A percentile compares a stretch with the other conserved stretches of the same genome.
phyloP scores from a whole-genome alignment of 2,329 filamentous ascomycete genomes.

The Penicillium sp. region DNA sequence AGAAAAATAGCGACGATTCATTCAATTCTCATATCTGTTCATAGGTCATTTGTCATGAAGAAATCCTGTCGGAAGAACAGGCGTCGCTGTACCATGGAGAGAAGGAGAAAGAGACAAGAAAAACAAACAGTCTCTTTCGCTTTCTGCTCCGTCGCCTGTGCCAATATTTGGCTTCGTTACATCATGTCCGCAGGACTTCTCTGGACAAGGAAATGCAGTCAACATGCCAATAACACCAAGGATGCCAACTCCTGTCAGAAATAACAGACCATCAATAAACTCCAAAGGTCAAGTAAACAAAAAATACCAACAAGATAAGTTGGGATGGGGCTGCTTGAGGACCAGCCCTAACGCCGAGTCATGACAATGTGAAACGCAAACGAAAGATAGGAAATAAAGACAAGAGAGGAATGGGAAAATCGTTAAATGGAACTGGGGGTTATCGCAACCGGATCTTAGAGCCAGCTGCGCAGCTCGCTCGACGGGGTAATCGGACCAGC shows the following conservation, averaged over 20 bases:
- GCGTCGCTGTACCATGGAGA: slow-evolving; percentile 19
- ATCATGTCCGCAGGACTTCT: slow-evolving; percentile 19
- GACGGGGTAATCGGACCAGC: slow-evolving; percentile 23
- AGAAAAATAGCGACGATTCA: slow-evolving; percentile 8
- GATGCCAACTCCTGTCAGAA: slow-evolving; percentile 23
- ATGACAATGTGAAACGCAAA: slow-evolving; percentile 22
- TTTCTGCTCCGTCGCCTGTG: slow-evolving; percentile 17
- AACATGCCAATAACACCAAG: slow-evolving; percentile 18
- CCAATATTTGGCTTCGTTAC: slow-evolving; percentile 21
- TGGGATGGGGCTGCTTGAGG: slow-evolving; percentile 2
- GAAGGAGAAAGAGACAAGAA: slow-evolving; percentile 3
- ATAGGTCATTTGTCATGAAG: slow-evolving; percentile 22
- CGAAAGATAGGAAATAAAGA: slow-evolving; percentile 13
- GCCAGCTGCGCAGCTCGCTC: slow-evolving; percentile 38
- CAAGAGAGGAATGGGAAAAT: slow-evolving; percentile 14
- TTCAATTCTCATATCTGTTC: slow-evolving; percentile 28
- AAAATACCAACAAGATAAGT: slow-evolving; percentile 9
- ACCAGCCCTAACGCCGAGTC: slow-evolving; percentile 22
- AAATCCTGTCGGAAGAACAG: slow-evolving; percentile 20
- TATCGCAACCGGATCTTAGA: slow-evolving; percentile 24
- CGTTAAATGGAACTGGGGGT: slow-evolving; percentile 1
- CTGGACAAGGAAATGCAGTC: slow-evolving; percentile 15
- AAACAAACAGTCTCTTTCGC: background rate
- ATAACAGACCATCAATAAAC: slow-evolving; percentile 10
- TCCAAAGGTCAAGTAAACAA: slow-evolving; percentile 11